Percentiles rank a stretch among this genome's conserved stretches.
Evolutionary conservation across 495 filamentous ascomycete species (phyloP).

Genomic region (Neurospora terricola): DNA sequence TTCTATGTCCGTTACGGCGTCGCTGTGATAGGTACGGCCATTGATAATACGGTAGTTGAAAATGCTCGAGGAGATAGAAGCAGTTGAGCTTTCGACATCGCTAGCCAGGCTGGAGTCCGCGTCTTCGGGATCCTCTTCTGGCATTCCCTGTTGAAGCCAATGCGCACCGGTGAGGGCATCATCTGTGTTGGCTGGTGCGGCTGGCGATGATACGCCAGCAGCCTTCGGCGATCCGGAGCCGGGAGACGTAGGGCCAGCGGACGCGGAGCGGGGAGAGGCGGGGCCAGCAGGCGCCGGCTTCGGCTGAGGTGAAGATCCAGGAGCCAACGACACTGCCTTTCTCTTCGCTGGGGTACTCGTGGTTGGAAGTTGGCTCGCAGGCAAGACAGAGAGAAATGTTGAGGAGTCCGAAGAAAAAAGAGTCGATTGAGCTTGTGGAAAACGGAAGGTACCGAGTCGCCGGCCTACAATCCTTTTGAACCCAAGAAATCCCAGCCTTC

Average conservation of each 20-base stretch:
- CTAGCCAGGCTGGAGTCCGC: not conserved
- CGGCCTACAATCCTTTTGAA: not conserved
- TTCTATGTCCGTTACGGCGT: not conserved
- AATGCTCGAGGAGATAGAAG: slow-evolving; percentile 33
- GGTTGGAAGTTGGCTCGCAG: not conserved
- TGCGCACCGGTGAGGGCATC: not conserved
- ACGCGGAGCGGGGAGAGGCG: too few species aligned
- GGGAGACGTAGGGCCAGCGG: not conserved
- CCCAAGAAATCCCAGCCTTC: not conserved
- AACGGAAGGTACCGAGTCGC: not conserved
- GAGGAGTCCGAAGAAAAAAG: not conserved
- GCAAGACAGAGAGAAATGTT: not conserved
- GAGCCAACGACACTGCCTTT: not conserved
- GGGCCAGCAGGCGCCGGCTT: not conserved
- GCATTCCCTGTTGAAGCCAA: not conserved
- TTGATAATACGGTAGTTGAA: slow-evolving; percentile 30
- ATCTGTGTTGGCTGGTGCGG: not conserved
- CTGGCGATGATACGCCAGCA: not conserved
- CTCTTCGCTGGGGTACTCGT: not conserved
- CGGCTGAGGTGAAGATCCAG: not conserved
- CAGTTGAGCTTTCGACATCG: slow-evolving; percentile 19
- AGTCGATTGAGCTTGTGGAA: not conserved
- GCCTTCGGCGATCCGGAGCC: not conserved
- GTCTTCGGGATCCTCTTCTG: not conserved
- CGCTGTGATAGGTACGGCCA: slow-evolving; percentile 27